Evolutionary conservation across 129 eudicot genomes (phyloP), one percentile per base, ranked within the genome.

Genomic region (Pittosporum tobira): DNA sequence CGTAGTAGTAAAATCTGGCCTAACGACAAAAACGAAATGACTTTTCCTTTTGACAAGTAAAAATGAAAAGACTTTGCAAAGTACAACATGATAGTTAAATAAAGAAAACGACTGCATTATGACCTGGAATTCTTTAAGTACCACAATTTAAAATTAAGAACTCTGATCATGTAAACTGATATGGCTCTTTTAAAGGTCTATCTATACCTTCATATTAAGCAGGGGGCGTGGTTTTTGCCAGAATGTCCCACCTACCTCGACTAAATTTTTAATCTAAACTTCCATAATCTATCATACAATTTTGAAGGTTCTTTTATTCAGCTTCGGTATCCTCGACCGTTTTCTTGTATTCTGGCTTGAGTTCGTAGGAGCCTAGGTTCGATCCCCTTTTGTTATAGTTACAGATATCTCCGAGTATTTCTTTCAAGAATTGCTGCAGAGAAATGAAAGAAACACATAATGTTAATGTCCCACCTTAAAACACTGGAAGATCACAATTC

Each of bases 341-440:
- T 64, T 86, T 86, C 82, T 82, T 86, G 63, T 86, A 86, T 72
- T 86, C 95, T 49, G 90, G 87, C 76, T 86, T 86, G 65, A 86
- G 84, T 70, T 86, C 95, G 60, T 86, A 86, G 7, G 90, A 82
- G 57, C 95, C 95, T 66, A 82, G 95, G 73, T 86, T 82, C 19
- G 87, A 46, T 58, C 95, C 95, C 56, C 95, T 81, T 76, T 86
- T 86, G 63, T 86, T 86, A 84, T 85, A 85, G 51, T 75, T 79
- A 42, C 95, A 85, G 34, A 85, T 86, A 75, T 81, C 95, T 59
- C 73, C 81, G 76, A 85, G 52, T 63, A 85, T 85, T 77, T 87
- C 95, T 48, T 87, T 87, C 84, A 87, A 63, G 65, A 87, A 87
- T 87, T 87, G 95, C 95, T 87, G 93, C 64, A 77, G 48, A 25